Conservation (phyloP, 345 rosid genomes). For the Carallia brachiata region DNA sequence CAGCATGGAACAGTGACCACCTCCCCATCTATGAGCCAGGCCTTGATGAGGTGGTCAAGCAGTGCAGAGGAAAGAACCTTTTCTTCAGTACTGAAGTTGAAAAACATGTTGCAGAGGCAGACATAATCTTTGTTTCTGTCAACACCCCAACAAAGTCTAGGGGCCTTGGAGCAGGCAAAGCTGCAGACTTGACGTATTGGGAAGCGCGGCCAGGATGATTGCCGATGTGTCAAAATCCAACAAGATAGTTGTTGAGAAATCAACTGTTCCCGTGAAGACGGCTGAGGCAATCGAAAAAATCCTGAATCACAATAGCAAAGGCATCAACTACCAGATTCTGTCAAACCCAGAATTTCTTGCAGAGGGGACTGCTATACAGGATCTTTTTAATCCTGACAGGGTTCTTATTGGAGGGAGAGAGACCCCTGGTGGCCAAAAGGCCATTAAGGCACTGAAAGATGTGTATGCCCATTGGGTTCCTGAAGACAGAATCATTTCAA, state of each 20-base stretch:
- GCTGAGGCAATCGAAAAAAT: constrained; percentile 26
- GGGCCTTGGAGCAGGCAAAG: constrained; percentile 25
- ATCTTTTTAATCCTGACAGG: constrained; percentile 23
- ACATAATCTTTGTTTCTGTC: constrained; percentile 25
- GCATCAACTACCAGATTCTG: constrained; percentile 23
- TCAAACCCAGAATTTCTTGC: constrained; percentile 28
- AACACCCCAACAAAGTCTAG: constrained; percentile 23
- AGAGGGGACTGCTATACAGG: constrained; percentile 25
- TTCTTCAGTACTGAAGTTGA: constrained; percentile 24
- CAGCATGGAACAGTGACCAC: constrained; percentile 65
- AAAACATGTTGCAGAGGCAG: constrained; percentile 23
- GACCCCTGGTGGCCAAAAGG: constrained; percentile 20
- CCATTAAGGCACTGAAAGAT: constrained; percentile 16
- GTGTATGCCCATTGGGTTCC: constrained; percentile 27
- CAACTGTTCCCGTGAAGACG: constrained; percentile 26
- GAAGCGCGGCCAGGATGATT: constrained; percentile 29
- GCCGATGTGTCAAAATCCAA: constrained; percentile 25
- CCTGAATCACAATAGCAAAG: constrained; percentile 22
- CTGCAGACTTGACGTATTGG: constrained; percentile 27
- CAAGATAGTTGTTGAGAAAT: constrained; percentile 29
- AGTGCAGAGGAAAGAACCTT: constrained; percentile 65
- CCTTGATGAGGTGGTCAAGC: constrained; percentile 63
- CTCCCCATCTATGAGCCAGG: constrained; percentile 76
- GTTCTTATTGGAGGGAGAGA: constrained; percentile 24
- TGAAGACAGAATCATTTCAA: constrained; percentile 14